Percentiles rank a stretch among this genome's conserved stretches.
These are phyloP conservation scores for Amauroascus verrucosus DNA, from an alignment of 2,329 filamentous ascomycete genomes.

Conservation along the genomic window DNA sequence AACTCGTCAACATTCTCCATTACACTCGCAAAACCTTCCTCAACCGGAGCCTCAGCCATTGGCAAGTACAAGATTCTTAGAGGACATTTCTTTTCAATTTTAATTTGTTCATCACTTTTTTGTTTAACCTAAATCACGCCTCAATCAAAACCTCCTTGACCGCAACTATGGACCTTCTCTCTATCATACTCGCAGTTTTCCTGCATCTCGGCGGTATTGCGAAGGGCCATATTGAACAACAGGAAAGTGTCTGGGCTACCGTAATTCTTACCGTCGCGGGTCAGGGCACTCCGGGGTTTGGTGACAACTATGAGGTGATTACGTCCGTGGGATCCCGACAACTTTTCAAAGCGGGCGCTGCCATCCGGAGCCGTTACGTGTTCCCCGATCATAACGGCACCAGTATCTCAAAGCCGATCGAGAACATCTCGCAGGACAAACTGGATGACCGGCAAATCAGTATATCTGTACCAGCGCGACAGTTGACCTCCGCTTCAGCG, in stretches of 20 bases:
- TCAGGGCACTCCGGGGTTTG: conserved; percentile 43
- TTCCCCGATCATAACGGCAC: conserved; percentile 20
- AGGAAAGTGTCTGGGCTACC: conserved; percentile 37
- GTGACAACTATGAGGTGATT: conserved; percentile 32
- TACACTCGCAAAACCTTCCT: background rate
- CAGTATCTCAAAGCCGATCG: conserved; percentile 29
- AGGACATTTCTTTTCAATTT: background rate
- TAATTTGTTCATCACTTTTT: background rate
- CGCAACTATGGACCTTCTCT: background rate
- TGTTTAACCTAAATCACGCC: background rate
- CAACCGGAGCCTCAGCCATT: no score
- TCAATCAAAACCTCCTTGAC: background rate
- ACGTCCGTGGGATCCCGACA: conserved; percentile 48
- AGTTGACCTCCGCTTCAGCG: conserved; percentile 43
- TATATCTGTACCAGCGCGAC: conserved; percentile 39
- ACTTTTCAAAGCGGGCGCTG: conserved; percentile 41
- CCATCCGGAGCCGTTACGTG: conserved; percentile 47
- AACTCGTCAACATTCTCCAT: background rate
- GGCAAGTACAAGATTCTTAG: no score
- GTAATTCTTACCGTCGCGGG: conserved; percentile 47
- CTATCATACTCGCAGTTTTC: background rate
- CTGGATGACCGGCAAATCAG: conserved; percentile 40
- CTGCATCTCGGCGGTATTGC: background rate
- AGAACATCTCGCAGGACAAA: conserved; percentile 37
- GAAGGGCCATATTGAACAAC: conserved; percentile 14